Evolutionary conservation across 2,329 filamentous ascomycete species (phyloP), one percentile per base, ranked within the genome.

Genomic region (Orbilia ellipsospora): DNA sequence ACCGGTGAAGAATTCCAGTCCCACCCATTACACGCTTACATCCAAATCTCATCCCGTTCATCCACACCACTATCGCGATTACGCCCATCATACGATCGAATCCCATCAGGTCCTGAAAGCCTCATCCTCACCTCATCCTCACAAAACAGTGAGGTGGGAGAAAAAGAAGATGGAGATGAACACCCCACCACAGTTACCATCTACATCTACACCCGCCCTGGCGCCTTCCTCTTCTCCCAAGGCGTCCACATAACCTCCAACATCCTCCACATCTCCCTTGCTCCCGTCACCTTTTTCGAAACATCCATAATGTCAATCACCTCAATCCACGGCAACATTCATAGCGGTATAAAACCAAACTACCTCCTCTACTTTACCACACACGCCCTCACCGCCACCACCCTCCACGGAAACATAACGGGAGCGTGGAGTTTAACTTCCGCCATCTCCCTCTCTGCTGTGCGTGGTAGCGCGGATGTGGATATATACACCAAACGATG

Each of bases 201-300:
- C 1, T 70, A 61, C 45, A 48, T 70, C 50, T 70, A 63, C 51
- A 63, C 66, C 26, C 57, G 59, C 5, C 66, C 66, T 1, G 20
- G 62, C 23, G 26, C 42, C 15, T 16, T 61, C 12, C 42, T 50
- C n/a, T 61, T 61, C 57, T 20, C 12, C 57, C 31, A 20, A 18
- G 55, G 36, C 8, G 8, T 42, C 23, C 16, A 23, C 42, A 40
- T 70, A 15, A 55, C 57, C n/a, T 48, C 67, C 4, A 54, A 52
- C n/a, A 20, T 18, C 2, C 31, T 72, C 7, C 40, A 59, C 20
- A 64, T 64, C 5, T 42, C 16, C 7, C 8, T 72, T n/a, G 42
- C 31, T 8, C 4, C 52, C n/a, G 26, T 20, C 12, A n/a, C 36
- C 8, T 40, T 16, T 8, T 59, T 64, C 31, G 36, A 64, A 18